Conservation (phyloP, 164 flowering plant genomes). For the Echeveria elegans region DNA sequence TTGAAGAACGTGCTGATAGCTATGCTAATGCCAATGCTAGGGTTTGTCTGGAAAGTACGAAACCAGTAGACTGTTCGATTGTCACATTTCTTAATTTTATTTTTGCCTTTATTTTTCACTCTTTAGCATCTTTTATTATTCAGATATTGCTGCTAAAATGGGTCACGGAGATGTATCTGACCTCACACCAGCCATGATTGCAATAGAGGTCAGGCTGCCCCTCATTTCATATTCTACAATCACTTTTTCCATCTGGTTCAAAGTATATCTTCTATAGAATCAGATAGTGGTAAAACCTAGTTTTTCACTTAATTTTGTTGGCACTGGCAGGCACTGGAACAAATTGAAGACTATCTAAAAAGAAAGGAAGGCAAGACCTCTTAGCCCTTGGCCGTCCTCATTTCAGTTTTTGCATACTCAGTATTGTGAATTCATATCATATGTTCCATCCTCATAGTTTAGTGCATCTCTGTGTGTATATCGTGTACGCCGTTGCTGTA, state of each 20-base stretch:
- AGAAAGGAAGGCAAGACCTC: neutral
- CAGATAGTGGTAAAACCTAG: neutral
- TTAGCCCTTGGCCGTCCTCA: neutral
- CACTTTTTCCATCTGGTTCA: neutral
- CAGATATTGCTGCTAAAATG: conserved; percentile 71
- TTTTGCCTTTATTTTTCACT: neutral
- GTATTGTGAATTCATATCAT: neutral
- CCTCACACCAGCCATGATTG: conserved; percentile 66
- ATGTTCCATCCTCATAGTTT: neutral
- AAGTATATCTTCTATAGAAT: too few species aligned
- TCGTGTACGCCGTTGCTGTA: neutral
- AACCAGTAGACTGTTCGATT: neutral
- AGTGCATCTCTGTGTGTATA: neutral
- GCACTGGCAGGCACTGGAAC: neutral
- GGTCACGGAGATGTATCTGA: conserved; percentile 48
- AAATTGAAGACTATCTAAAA: neutral
- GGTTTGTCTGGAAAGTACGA: conserved; percentile 65
- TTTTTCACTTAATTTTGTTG: neutral
- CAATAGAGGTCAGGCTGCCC: conserved; percentile 45
- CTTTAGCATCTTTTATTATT: conserved; percentile 2
- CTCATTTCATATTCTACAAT: neutral
- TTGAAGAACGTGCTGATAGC: conserved; percentile 58
- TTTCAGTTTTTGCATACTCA: neutral
- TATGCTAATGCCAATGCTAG: conserved; percentile 68
- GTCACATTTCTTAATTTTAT: neutral